Evolutionary conservation across 768 basidiomycete genomes (phyloP).

Genomic region (Nidularia pulvinata): DNA sequence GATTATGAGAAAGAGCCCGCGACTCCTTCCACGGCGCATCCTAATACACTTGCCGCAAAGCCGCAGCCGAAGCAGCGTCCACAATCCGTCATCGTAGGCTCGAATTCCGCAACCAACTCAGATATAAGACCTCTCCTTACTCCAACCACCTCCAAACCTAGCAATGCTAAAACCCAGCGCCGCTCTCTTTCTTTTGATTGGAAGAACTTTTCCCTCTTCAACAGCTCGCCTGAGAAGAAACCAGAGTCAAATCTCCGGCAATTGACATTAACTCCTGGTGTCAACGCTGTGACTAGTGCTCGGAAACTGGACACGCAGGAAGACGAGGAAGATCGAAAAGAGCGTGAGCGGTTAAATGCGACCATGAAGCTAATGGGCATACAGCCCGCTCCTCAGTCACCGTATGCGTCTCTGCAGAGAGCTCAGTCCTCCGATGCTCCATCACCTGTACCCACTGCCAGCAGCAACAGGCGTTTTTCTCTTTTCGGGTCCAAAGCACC

Average conservation of each 20-base stretch:
- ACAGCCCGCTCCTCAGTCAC: slow-evolving; percentile 54
- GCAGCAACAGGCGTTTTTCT: slow-evolving; percentile 57
- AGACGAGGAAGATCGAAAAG: slow-evolving; percentile 89
- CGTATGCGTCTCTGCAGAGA: slow-evolving; percentile 21
- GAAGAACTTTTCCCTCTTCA: slow-evolving; percentile 77
- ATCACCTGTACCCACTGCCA: slow-evolving; percentile 23
- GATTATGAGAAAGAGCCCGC: slow-evolving; percentile 74
- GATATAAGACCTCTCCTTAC: slow-evolving; percentile 17
- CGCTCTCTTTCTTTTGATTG: slow-evolving; percentile 87
- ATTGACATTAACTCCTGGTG: slow-evolving; percentile 71
- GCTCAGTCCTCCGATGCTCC: slow-evolving; percentile 20
- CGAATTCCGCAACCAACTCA: slow-evolving; percentile 30
- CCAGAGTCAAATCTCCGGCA: slow-evolving; percentile 63
- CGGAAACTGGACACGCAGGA: slow-evolving; percentile 86
- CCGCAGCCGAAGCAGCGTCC: slow-evolving; percentile 50
- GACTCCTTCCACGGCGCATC: slow-evolving; percentile 40
- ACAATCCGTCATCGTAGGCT: slow-evolving; percentile 57
- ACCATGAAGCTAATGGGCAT: slow-evolving; percentile 97
- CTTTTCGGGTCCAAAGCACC: slow-evolving; percentile 59
- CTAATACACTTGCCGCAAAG: slow-evolving; percentile 24
- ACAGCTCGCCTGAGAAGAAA: slow-evolving; percentile 64
- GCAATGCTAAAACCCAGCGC: slow-evolving; percentile 48
- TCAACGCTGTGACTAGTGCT: slow-evolving; percentile 52
- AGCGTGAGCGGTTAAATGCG: slow-evolving; percentile 85
- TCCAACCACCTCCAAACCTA: slow-evolving; percentile 13